Percentiles rank a stretch among this genome's conserved stretches.
phyloP scores from a whole-genome alignment of 2,329 filamentous ascomycete species.

The Talaromyces piceae region DNA sequence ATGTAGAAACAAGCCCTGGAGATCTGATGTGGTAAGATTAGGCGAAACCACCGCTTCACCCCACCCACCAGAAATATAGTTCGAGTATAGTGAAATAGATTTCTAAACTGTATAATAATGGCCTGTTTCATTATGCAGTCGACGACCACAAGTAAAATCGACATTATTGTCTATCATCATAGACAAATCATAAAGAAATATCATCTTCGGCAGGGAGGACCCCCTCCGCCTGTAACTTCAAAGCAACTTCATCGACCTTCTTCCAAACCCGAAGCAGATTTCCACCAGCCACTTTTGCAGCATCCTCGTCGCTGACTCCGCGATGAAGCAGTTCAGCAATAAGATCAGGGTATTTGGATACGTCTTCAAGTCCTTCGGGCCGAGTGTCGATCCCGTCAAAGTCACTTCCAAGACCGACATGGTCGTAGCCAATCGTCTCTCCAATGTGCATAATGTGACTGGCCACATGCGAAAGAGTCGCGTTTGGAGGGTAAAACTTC shows the following conservation, averaged over 20 bases:
- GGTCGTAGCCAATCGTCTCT: constrained; percentile 71
- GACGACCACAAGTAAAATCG: background rate
- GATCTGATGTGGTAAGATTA: too few species aligned
- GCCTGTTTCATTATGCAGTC: background rate
- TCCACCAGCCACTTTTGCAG: constrained; percentile 65
- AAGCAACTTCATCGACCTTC: constrained; percentile 66
- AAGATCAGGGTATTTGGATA: constrained; percentile 72
- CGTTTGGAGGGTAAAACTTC: constrained; percentile 57
- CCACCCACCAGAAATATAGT: too few species aligned
- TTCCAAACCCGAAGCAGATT: constrained; percentile 81
- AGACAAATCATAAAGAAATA: constrained; percentile 7
- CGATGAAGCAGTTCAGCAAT: constrained; percentile 65
- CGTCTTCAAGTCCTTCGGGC: constrained; percentile 73
- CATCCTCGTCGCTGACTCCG: constrained; percentile 68
- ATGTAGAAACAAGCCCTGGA: too few species aligned
- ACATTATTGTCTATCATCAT: background rate
- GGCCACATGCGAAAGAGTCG: constrained; percentile 69
- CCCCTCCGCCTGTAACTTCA: constrained; percentile 54
- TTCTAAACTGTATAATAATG: too few species aligned
- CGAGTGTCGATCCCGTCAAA: constrained; percentile 62
- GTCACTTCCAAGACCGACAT: constrained; percentile 84
- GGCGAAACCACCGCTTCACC: too few species aligned
- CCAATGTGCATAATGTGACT: constrained; percentile 79
- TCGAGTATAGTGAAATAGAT: too few species aligned
- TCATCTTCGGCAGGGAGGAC: constrained; percentile 40